phyloP scores from a whole-genome alignment of 2,329 filamentous ascomycete genomes.

The Exophiala mesophila region DNA sequence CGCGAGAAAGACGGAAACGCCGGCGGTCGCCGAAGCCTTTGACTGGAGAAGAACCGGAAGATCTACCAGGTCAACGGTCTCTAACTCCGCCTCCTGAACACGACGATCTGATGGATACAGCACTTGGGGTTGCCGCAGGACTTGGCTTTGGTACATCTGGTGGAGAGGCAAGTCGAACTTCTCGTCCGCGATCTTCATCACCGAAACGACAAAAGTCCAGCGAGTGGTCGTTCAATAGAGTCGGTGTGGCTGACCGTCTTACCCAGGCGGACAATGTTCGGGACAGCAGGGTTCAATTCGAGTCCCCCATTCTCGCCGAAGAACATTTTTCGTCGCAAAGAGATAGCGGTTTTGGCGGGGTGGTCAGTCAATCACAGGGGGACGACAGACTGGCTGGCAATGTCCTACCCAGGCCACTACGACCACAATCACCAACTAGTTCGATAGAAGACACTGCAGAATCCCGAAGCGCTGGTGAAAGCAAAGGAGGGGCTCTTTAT shows the following conservation, averaged over 20 bases:
- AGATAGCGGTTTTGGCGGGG: constrained; percentile 39
- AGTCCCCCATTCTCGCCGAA: constrained; percentile 37
- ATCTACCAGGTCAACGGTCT: constrained; percentile 23
- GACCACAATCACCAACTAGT: constrained; percentile 26
- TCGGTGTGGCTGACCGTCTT: constrained; percentile 5
- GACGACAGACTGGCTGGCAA: not conserved
- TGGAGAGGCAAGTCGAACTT: constrained; percentile 8
- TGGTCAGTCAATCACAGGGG: not conserved
- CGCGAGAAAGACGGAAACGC: constrained; percentile 24
- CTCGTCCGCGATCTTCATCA: constrained; percentile 5
- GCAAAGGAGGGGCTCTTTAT: constrained; percentile 1
- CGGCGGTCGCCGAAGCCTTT: constrained; percentile 22
- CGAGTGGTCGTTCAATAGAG: constrained; percentile 24
- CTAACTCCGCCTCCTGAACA: constrained; percentile 24
- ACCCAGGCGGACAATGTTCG: constrained; percentile 29
- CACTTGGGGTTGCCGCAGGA: constrained; percentile 25
- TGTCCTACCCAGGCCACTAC: constrained; percentile 16
- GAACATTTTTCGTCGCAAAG: constrained; percentile 27
- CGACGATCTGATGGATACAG: constrained; percentile 26
- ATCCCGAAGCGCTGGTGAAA: not conserved
- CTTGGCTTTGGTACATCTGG: constrained; percentile 20
- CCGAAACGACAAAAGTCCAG: constrained; percentile 11
- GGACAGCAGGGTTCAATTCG: constrained; percentile 43
- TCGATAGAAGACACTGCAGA: constrained; percentile 24
- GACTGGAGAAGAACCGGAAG: constrained; percentile 24